Conservation (phyloP, 805 yeast species). For the Metschnikowia continentalis region DNA sequence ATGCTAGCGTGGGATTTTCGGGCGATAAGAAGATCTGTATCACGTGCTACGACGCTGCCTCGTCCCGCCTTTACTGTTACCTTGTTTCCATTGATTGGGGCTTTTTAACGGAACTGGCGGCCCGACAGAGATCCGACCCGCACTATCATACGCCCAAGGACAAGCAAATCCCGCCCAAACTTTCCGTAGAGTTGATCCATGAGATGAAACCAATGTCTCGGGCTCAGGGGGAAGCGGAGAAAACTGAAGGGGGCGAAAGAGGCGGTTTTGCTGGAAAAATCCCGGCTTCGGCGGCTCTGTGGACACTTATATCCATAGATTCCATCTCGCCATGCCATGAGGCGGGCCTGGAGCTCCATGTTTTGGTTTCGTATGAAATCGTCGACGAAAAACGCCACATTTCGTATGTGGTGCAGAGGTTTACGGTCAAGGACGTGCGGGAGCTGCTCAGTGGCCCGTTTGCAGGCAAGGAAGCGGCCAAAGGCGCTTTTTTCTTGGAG, state of each 20-base stretch:
- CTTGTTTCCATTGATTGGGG: conserved; percentile 54
- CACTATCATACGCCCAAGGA: conserved; percentile 48
- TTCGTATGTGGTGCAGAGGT: conserved; percentile 26
- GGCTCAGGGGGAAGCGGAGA: not conserved
- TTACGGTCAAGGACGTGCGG: conserved; percentile 21
- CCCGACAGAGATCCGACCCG: conserved; percentile 43
- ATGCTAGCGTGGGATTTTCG: conserved; percentile 52
- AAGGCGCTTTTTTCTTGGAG: conserved; percentile 10
- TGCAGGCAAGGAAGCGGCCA: conserved; percentile 23
- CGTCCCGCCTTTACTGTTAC: conserved; percentile 39
- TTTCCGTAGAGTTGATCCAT: conserved; percentile 31
- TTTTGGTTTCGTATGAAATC: conserved; percentile 39
- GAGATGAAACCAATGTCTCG: conserved; percentile 21
- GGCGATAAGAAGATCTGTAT: conserved; percentile 45
- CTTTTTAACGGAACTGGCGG: conserved; percentile 43
- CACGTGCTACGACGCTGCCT: conserved; percentile 35
- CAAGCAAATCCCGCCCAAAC: conserved; percentile 37
- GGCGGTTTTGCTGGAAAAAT: not conserved
- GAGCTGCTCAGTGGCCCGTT: conserved; percentile 28
- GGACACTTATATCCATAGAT: conserved; percentile 24
- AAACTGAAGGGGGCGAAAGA: not conserved
- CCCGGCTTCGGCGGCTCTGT: not conserved
- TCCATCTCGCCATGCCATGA: conserved; percentile 44
- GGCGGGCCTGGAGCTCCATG: conserved; percentile 40
- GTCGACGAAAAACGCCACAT: conserved; percentile 13